Evolutionary conservation across 805 yeast species (phyloP).

Genomic region (Lachancea sp.): DNA sequence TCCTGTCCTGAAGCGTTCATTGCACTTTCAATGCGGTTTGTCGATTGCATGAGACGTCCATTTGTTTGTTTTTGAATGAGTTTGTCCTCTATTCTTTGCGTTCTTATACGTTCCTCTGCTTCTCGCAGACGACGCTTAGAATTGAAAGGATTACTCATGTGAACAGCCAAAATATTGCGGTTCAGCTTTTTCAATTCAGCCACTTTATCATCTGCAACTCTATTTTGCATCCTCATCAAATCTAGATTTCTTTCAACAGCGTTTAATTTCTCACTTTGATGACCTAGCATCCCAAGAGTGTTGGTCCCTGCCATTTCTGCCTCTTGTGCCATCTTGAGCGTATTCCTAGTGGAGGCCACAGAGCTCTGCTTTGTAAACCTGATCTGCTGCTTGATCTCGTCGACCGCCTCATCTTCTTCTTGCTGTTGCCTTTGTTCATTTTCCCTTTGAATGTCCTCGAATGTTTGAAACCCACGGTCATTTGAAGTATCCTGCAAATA

Average conservation of each 20-base stretch:
- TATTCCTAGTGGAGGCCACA: conserved; percentile 77
- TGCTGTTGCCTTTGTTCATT: conserved; percentile 36
- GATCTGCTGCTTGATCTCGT: conserved; percentile 74
- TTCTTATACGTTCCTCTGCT: conserved; percentile 62
- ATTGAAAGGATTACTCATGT: conserved; percentile 82
- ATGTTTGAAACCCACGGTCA: conserved; percentile 29
- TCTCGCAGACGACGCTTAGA: conserved; percentile 67
- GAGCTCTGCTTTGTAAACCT: conserved; percentile 83
- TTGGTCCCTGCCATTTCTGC: conserved; percentile 73
- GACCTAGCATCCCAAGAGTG: conserved; percentile 85
- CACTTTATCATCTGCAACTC: conserved; percentile 77
- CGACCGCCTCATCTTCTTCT: conserved; percentile 83
- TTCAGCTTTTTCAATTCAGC: conserved; percentile 71
- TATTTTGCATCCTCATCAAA: conserved; percentile 72
- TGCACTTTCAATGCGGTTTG: conserved; percentile 61
- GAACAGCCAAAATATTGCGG: conserved; percentile 74
- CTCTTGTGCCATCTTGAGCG: conserved; percentile 62
- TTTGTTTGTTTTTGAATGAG: conserved; percentile 55
- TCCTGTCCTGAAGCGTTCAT: conserved; percentile 36
- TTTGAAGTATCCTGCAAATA: conserved; percentile 62
- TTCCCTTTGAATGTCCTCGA: conserved; percentile 32
- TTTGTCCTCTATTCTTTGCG: conserved; percentile 57
- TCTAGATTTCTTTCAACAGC: conserved; percentile 72
- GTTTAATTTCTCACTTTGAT: conserved; percentile 83
- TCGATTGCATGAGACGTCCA: conserved; percentile 52